Conservation (phyloP, 768 basidiomycete genomes). For the Panellus pusillus region DNA sequence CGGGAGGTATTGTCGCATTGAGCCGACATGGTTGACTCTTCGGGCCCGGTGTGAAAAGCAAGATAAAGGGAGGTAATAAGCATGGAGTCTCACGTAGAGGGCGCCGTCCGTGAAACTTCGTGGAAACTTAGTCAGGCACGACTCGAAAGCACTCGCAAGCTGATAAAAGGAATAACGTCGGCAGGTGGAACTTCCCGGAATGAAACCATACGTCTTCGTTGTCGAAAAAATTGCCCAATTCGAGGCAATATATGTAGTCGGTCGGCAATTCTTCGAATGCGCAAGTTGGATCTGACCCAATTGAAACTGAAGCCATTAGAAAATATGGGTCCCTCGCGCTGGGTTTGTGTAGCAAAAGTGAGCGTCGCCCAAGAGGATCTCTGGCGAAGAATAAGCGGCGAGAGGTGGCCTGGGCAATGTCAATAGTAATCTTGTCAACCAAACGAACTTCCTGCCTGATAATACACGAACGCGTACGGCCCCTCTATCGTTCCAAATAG, state of each 20-base stretch:
- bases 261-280: conserved; percentile 65
- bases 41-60: background rate
- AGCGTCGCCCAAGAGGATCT: conserved; percentile 84
- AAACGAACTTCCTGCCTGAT: conserved; percentile 50
- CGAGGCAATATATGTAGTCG: conserved; percentile 53
- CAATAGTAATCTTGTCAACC: conserved; percentile 1
- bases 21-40: conserved; percentile 50
- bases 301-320: conserved; percentile 66
- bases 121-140: conserved; percentile 4
- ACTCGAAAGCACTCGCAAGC: conserved; percentile 19
- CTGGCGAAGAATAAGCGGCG: conserved; percentile 67
- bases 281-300: conserved; percentile 45
- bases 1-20: conserved; percentile 48
- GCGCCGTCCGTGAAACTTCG: conserved; percentile 2
- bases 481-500: conserved; percentile 71
- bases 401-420: conserved; percentile 36
- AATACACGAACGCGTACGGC: conserved; percentile 86
- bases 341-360: conserved; percentile 73
- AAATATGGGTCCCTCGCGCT: conserved; percentile 49
- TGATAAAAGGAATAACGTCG: background rate
- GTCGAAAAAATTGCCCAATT: conserved; percentile 33
- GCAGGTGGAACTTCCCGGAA: background rate
- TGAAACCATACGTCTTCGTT: conserved; percentile 15
- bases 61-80: background rate
- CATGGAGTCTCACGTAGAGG: conserved; percentile 7